phyloP scores from a whole-genome alignment of 805 yeast genomes.

The Candida maesae region DNA sequence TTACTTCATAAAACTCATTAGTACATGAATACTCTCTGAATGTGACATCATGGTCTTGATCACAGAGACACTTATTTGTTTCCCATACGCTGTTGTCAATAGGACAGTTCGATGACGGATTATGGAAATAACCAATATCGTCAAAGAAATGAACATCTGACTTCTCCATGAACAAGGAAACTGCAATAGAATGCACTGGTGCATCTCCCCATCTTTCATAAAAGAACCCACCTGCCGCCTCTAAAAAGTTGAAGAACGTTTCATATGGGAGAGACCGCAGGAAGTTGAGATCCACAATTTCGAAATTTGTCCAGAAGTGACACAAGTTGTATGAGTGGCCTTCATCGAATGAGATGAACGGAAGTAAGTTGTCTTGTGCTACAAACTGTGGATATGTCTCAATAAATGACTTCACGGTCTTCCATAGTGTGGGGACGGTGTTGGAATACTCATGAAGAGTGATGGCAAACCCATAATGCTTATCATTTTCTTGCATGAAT shows the following conservation, averaged over 20 bases:
- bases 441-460: constrained; percentile 67
- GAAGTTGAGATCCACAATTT: constrained; percentile 49
- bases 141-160: constrained; percentile 73
- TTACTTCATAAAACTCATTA: constrained; percentile 51
- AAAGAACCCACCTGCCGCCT: constrained; percentile 48
- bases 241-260: constrained; percentile 43
- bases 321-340: constrained; percentile 47
- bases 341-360: constrained; percentile 45
- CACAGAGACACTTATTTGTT: constrained; percentile 49
- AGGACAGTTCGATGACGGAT: constrained; percentile 60
- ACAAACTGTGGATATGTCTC: constrained; percentile 39
- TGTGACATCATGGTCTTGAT: constrained; percentile 64
- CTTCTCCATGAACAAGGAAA: constrained; percentile 64
- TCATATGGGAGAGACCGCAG: constrained; percentile 44
- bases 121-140: constrained; percentile 79
- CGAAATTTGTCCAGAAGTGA: constrained; percentile 67
- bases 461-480: constrained; percentile 72
- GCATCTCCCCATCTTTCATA: constrained; percentile 89
- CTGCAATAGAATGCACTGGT: constrained; percentile 85
- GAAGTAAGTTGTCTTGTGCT: constrained; percentile 52
- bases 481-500: constrained; percentile 57
- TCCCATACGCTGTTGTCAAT: constrained; percentile 41
- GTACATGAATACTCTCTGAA: constrained; percentile 74
- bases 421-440: constrained; percentile 51
- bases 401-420: constrained; percentile 43